Evolutionary conservation across 495 filamentous ascomycete genomes (phyloP).

Genomic region (Clohesyomyces aquaticus): DNA sequence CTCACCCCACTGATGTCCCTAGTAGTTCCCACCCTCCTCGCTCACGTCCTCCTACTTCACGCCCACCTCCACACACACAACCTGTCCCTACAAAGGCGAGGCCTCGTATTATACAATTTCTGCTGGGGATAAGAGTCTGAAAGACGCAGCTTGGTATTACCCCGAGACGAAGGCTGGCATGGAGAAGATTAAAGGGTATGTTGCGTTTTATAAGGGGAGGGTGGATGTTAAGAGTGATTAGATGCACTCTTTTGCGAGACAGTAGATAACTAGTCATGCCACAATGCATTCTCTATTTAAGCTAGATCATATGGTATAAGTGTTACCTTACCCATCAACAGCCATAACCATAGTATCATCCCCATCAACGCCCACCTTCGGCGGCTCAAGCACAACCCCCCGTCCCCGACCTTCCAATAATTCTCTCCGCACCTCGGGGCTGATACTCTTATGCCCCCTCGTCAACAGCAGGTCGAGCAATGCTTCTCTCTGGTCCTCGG

Average conservation of each 20-base stretch:
- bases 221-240: conserved; percentile 9
- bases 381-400: conserved; percentile 68
- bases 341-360: conserved; percentile 86
- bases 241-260: no score
- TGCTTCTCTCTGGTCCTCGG: conserved; percentile 90
- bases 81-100: conserved; percentile 72
- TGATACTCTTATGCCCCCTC: conserved; percentile 85
- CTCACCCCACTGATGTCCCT: conserved; percentile 4
- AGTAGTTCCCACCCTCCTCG: conserved; percentile 45
- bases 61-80: conserved; percentile 55
- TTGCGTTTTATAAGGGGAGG: conserved; percentile 63
- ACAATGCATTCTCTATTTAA: no score
- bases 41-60: conserved; percentile 55
- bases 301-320: no score
- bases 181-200: conserved; percentile 61
- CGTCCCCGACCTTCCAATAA: conserved; percentile 85
- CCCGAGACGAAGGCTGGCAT: conserved; percentile 61
- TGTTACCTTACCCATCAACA: not conserved
- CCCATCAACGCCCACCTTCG: conserved; percentile 63
- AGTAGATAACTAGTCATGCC: no score
- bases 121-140: conserved; percentile 49
- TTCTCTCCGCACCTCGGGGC: conserved; percentile 89
- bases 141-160: conserved; percentile 73
- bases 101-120: conserved; percentile 69
- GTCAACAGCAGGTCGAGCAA: conserved; percentile 85